Evolutionary conservation across 2,329 filamentous ascomycete genomes (phyloP).

Genomic region (Verruconis gallopava): DNA sequence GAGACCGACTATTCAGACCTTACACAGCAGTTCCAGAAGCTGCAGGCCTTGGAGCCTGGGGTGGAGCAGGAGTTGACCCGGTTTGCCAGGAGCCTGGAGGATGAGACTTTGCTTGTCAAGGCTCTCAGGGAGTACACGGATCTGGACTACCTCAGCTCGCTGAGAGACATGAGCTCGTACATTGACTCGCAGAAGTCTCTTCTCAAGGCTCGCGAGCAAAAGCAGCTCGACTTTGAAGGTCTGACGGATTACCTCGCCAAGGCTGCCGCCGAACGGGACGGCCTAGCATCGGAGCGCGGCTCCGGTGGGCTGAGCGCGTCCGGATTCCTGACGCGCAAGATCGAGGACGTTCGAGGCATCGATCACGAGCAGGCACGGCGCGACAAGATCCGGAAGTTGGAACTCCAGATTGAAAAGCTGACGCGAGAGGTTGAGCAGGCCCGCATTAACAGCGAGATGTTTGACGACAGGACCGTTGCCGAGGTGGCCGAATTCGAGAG

Average conservation of each 20-base stretch:
- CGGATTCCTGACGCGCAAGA: slow-evolving; percentile 81
- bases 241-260: slow-evolving; percentile 93
- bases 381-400: slow-evolving; percentile 77
- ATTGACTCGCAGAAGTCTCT: slow-evolving; percentile 75
- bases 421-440: slow-evolving; percentile 76
- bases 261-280: slow-evolving; percentile 74
- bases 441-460: slow-evolving; percentile 76
- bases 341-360: slow-evolving; percentile 92
- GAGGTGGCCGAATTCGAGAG: slow-evolving; percentile 91
- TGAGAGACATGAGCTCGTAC: slow-evolving; percentile 94
- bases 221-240: slow-evolving; percentile 94
- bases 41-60: slow-evolving; percentile 77
- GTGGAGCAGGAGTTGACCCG: slow-evolving; percentile 71
- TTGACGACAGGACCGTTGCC: slow-evolving; percentile 89
- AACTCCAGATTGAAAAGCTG: slow-evolving; percentile 83
- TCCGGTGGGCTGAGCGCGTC: slow-evolving; percentile 56
- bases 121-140: slow-evolving; percentile 83
- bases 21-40: slow-evolving; percentile 86
- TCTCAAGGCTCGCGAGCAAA: slow-evolving; percentile 87
- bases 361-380: slow-evolving; percentile 87
- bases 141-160: slow-evolving; percentile 83
- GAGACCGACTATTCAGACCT: slow-evolving; percentile 82
- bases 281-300: slow-evolving; percentile 54
- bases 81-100: slow-evolving; percentile 76
- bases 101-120: slow-evolving; percentile 66